Conservation (phyloP, 352 stramenopile genomes). For the Globisporangium acanthophoron region DNA sequence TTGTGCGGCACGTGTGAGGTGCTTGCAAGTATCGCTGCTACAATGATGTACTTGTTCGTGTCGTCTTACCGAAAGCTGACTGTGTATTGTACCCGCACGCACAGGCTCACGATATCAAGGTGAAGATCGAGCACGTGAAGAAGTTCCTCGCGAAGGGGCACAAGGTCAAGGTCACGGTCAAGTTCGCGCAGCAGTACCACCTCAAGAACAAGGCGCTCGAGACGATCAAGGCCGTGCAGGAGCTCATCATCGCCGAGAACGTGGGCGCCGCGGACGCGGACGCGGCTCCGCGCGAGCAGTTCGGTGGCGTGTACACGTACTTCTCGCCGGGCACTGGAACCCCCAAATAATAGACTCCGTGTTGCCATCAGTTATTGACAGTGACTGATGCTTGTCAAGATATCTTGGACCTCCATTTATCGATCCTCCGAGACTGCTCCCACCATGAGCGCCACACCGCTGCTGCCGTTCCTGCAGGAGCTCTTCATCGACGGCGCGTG, state of each 20-base stretch:
- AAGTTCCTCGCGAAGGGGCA: slow-evolving; percentile 69
- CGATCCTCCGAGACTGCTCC: not conserved
- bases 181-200: slow-evolving; percentile 56
- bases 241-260: slow-evolving; percentile 27
- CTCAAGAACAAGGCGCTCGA: slow-evolving; percentile 41
- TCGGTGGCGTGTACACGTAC: slow-evolving; percentile 54
- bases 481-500: slow-evolving; percentile 61
- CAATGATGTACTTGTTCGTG: not conserved
- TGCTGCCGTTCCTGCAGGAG: slow-evolving; percentile 35
- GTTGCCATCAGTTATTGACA: not conserved
- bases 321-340: slow-evolving; percentile 18
- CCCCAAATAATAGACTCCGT: slow-evolving; percentile 6
- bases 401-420: not conserved
- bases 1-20: too few species aligned
- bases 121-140: slow-evolving; percentile 65
- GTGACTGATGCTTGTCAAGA: not conserved
- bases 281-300: slow-evolving; percentile 35
- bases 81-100: not conserved
- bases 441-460: slow-evolving; percentile 3
- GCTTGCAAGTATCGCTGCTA: too few species aligned
- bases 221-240: slow-evolving; percentile 40
- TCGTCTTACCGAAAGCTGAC: not conserved
- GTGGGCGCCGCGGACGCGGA: slow-evolving; percentile 25
- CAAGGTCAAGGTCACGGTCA: slow-evolving; percentile 74
- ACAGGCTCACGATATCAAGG: slow-evolving; percentile 60